Percentiles rank a stretch among this genome's conserved stretches.
Evolutionary conservation across 2,329 filamentous ascomycete genomes (phyloP).

Genomic region (Stemphylium vesicarium): DNA sequence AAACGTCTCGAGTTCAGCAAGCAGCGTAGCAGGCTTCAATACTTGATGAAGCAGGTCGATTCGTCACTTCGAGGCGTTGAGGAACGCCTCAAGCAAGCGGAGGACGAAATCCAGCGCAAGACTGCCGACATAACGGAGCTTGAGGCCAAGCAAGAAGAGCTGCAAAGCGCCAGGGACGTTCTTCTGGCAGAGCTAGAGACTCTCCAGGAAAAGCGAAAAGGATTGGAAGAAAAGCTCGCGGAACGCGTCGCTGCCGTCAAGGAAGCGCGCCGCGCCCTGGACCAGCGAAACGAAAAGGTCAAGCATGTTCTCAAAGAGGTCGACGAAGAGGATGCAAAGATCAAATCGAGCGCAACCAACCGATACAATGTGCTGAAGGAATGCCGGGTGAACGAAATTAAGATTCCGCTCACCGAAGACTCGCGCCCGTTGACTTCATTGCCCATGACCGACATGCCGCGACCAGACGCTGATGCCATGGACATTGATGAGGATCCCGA

Average conservation of each 20-base stretch:
- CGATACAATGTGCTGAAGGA: constrained; percentile 85
- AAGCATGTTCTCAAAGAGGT: constrained; percentile 78
- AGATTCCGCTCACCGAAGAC: constrained; percentile 76
- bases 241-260: constrained; percentile 76
- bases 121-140: constrained; percentile 69
- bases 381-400: constrained; percentile 92
- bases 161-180: constrained; percentile 74
- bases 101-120: constrained; percentile 70
- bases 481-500: constrained; percentile 76
- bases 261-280: constrained; percentile 79
- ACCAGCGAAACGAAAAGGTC: constrained; percentile 83
- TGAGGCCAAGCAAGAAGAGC: constrained; percentile 72
- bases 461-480: constrained; percentile 83
- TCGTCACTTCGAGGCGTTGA: constrained; percentile 74
- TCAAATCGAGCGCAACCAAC: constrained; percentile 82
- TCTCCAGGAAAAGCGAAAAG: constrained; percentile 73
- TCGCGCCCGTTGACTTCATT: constrained; percentile 78
- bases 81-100: constrained; percentile 71
- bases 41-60: constrained; percentile 68
- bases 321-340: constrained; percentile 77
- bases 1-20: constrained; percentile 86
- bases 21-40: constrained; percentile 70
- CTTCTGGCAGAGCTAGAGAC: constrained; percentile 79
- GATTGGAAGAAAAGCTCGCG: constrained; percentile 70
- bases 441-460: constrained; percentile 81